Conservation (phyloP, 768 basidiomycete genomes). For the Leccinellum luteum region DNA sequence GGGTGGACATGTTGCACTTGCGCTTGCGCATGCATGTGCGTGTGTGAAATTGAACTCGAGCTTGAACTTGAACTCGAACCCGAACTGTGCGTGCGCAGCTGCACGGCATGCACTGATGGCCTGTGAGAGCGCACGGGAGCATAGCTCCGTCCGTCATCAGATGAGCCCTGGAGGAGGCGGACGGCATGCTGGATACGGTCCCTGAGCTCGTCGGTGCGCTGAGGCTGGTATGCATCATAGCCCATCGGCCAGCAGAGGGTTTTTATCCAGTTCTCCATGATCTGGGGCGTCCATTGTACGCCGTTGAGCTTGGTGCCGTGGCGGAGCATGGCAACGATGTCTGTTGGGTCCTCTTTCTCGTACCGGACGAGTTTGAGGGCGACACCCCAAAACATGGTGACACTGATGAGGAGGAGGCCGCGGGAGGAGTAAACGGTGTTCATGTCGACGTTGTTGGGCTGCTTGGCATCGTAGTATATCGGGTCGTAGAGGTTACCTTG, state of each 20-base stretch:
- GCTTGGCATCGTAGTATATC: constrained; percentile 52
- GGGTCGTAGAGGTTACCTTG: constrained; percentile 49
- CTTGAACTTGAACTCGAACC: neutral
- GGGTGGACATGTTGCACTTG: neutral
- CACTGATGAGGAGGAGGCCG: constrained; percentile 57
- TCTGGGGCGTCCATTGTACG: constrained; percentile 51
- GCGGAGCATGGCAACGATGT: constrained; percentile 67
- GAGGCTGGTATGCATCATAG: constrained; percentile 47
- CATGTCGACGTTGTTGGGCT: constrained; percentile 46
- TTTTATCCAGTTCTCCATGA: constrained; percentile 57
- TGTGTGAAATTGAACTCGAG: neutral
- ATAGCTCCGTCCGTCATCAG: constrained; percentile 14
- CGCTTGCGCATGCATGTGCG: too few species aligned
- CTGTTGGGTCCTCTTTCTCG: constrained; percentile 56
- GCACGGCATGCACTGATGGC: constrained; percentile 7
- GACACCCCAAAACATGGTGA: constrained; percentile 70
- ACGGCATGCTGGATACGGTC: constrained; percentile 57
- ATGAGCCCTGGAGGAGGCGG: constrained; percentile 16
- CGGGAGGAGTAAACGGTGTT: constrained; percentile 58
- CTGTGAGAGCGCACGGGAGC: constrained; percentile 4
- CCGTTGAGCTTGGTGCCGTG: constrained; percentile 53
- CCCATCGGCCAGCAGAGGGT: constrained; percentile 64
- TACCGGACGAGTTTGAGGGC: constrained; percentile 73
- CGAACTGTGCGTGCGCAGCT: neutral
- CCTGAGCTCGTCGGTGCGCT: constrained; percentile 44